phyloP scores from a whole-genome alignment of 108 stramenopile genomes.

The Cyclotella sp. region DNA sequence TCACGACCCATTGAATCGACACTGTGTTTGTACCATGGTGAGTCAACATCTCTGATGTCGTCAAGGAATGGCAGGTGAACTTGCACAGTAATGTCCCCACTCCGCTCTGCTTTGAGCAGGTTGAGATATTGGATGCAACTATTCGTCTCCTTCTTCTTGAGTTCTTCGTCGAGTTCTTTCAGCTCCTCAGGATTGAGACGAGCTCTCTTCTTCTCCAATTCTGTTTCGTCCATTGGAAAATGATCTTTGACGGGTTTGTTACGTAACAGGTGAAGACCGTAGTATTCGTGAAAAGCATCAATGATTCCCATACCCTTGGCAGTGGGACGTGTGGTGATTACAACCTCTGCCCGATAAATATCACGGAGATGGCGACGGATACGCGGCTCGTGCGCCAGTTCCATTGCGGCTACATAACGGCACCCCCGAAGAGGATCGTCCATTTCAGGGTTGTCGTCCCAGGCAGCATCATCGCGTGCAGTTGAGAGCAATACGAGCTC shows the following conservation, averaged over 20 bases:
- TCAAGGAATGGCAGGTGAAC: constrained; percentile 73
- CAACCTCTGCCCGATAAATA: constrained; percentile 72
- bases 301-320: constrained; percentile 76
- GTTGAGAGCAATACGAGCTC: constrained; percentile 78
- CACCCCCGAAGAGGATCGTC: constrained; percentile 80
- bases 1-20: constrained; percentile 63
- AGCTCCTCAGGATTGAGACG: constrained; percentile 64
- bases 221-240: constrained; percentile 73
- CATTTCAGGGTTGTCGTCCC: constrained; percentile 56
- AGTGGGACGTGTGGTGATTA: constrained; percentile 85
- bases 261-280: constrained; percentile 83
- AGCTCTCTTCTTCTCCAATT: constrained; percentile 52
- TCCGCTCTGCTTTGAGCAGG: constrained; percentile 84
- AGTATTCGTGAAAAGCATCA: constrained; percentile 89
- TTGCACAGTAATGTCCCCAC: constrained; percentile 66
- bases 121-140: constrained; percentile 85
- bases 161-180: constrained; percentile 69
- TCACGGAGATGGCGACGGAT: constrained; percentile 71
- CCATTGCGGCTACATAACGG: constrained; percentile 89
- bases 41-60: constrained; percentile 27
- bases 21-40: constrained; percentile 65
- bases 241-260: constrained; percentile 84
- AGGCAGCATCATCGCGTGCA: constrained; percentile 51
- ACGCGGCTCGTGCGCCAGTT: constrained; percentile 87
- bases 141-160: constrained; percentile 62